phyloP scores from a whole-genome alignment of 345 rosid species.

The Geranium rotundifolium region DNA sequence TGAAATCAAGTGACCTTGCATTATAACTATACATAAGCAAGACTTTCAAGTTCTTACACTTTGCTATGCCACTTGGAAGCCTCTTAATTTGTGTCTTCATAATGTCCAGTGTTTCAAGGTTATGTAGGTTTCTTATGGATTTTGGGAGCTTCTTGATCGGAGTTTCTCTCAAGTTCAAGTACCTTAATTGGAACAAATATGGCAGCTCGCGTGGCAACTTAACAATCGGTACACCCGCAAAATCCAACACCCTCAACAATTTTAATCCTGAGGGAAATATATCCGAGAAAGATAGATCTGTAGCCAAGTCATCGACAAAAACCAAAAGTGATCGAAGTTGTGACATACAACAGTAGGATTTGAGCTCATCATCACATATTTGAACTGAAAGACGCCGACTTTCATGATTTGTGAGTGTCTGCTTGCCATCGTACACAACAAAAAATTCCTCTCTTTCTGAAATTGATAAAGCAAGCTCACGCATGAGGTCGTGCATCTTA shows the following conservation, averaged over 20 bases:
- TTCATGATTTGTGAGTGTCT: neutral
- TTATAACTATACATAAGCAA: neutral
- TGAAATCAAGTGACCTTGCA: neutral
- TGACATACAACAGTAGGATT: slow-evolving; percentile 2
- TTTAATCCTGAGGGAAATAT: slow-evolving; percentile 11
- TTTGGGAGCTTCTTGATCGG: neutral
- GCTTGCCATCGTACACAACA: slow-evolving; percentile 10
- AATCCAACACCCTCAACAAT: slow-evolving; percentile 13
- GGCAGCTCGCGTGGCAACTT: neutral
- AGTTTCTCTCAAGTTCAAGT: neutral
- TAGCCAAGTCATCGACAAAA: slow-evolving; percentile 8
- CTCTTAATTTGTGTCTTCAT: neutral
- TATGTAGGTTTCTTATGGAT: neutral
- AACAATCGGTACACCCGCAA: slow-evolving; percentile 3
- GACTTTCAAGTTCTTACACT: slow-evolving; percentile 1
- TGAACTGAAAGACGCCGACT: slow-evolving; percentile 24
- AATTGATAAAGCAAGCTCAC: slow-evolving; percentile 24
- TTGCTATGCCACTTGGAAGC: slow-evolving; percentile 3
- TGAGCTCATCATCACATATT: slow-evolving; percentile 2
- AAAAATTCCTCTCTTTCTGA: slow-evolving; percentile 18
- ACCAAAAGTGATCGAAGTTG: slow-evolving; percentile 24
- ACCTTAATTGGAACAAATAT: slow-evolving; percentile 3
- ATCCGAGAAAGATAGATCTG: neutral
- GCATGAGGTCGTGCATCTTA: slow-evolving; percentile 31
- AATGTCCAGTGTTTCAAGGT: neutral